Evolutionary conservation across 2,329 filamentous ascomycete genomes (phyloP).

Genomic region (Colletotrichum sp.): DNA sequence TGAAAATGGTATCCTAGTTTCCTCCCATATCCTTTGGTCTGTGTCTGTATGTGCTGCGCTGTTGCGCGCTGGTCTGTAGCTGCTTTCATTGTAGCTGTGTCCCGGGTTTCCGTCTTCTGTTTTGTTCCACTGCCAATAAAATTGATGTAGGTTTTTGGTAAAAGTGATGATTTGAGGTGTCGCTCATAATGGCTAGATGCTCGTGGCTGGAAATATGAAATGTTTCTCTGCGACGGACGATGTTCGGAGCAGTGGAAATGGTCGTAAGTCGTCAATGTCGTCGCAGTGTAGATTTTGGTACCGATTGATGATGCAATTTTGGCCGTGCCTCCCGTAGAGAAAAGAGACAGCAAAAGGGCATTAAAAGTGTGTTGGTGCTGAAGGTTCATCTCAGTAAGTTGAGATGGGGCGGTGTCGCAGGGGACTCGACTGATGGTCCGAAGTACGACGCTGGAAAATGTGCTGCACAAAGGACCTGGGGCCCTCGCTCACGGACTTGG

Average conservation of each 20-base stretch:
- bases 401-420: constrained; percentile 39
- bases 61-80: not conserved
- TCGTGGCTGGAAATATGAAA: not conserved
- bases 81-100: not conserved
- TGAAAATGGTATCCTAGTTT: not conserved
- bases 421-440: constrained; percentile 41
- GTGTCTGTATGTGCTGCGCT: not conserved
- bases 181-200: not conserved
- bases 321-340: not conserved
- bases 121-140: not conserved
- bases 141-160: not conserved
- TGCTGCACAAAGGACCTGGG: constrained; percentile 41
- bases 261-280: not conserved
- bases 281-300: not conserved
- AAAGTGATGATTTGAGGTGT: not conserved
- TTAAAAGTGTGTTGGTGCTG: not conserved
- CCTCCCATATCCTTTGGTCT: not conserved
- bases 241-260: not conserved
- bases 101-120: not conserved
- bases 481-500: constrained; percentile 33
- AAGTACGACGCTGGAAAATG: constrained; percentile 46
- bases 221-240: not conserved
- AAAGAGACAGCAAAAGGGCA: not conserved
- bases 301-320: not conserved
- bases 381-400: constrained; percentile 33